A percentile compares a stretch with the other conserved stretches of the same genome.
These are phyloP conservation scores for Anisodus acutangulus DNA, from an alignment of 257 asterid genomes.

Conservation along the genomic window DNA sequence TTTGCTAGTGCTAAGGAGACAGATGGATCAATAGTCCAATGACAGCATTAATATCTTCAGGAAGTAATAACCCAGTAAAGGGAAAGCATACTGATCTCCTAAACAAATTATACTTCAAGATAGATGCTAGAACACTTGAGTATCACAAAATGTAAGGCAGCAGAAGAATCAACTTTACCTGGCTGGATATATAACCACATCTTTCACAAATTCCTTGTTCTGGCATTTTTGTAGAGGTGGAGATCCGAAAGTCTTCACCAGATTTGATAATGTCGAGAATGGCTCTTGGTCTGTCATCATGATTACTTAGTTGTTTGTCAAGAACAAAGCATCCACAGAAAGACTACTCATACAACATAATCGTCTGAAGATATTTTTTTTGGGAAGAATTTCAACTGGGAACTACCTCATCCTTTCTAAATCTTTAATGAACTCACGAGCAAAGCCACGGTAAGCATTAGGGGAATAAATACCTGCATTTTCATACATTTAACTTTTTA, in stretches of 20 bases:
- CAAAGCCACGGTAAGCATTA: constrained; percentile 98
- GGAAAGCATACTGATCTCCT: neutral
- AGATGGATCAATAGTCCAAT: neutral
- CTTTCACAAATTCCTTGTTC: constrained; percentile 93
- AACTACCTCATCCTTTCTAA: constrained; percentile 86
- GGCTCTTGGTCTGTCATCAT: constrained; percentile 76
- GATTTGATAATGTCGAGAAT: constrained; percentile 89
- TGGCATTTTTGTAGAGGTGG: constrained; percentile 91
- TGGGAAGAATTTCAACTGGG: neutral
- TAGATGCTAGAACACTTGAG: neutral
- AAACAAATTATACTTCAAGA: neutral
- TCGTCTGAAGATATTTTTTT: neutral
- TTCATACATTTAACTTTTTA: neutral
- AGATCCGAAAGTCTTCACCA: constrained; percentile 95
- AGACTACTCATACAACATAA: neutral
- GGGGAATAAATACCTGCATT: constrained; percentile 90
- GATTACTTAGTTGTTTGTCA: neutral
- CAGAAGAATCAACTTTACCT: constrained; percentile 51
- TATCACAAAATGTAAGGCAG: neutral
- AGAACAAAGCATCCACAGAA: neutral
- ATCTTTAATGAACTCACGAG: constrained; percentile 97
- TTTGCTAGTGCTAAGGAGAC: neutral
- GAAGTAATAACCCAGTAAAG: neutral
- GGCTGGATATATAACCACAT: constrained; percentile 98
- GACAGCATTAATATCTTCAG: neutral